Percentiles rank a stretch among this genome's conserved stretches.
Evolutionary conservation across 2,329 filamentous ascomycete species (phyloP).

Genomic region (Penicillium paneum): DNA sequence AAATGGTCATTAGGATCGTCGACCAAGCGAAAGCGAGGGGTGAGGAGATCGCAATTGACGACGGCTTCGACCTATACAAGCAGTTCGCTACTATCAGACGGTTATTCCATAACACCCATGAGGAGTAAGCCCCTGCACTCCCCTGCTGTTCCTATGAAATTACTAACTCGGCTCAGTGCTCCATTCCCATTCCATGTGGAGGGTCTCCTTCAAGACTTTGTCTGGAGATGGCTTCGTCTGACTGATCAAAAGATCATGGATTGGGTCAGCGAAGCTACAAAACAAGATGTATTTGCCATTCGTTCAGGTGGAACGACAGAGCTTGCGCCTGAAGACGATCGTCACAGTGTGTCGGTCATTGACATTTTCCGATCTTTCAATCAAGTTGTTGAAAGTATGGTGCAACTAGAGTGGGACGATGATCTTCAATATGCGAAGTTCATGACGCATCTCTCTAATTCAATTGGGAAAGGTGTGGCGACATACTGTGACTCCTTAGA

Average conservation of each 20-base stretch:
- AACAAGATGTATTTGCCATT: slow-evolving; percentile 81
- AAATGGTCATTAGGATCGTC: slow-evolving; percentile 78
- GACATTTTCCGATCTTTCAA: slow-evolving; percentile 94
- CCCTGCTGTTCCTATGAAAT: background rate
- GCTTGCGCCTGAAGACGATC: slow-evolving; percentile 70
- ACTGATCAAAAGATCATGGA: slow-evolving; percentile 75
- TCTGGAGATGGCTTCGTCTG: slow-evolving; percentile 88
- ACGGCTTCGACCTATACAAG: slow-evolving; percentile 91
- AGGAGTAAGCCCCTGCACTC: slow-evolving; percentile 45
- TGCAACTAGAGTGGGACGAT: slow-evolving; percentile 85
- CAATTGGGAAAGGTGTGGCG: slow-evolving; percentile 76
- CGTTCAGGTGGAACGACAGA: slow-evolving; percentile 62
- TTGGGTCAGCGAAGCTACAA: slow-evolving; percentile 87
- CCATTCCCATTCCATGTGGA: slow-evolving; percentile 88
- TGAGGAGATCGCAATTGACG: slow-evolving; percentile 77
- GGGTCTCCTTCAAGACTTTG: slow-evolving; percentile 79
- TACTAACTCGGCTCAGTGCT: slow-evolving; percentile 36
- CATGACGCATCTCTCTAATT: slow-evolving; percentile 88
- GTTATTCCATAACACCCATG: slow-evolving; percentile 74
- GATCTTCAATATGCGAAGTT: slow-evolving; percentile 92
- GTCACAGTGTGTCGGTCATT: slow-evolving; percentile 88
- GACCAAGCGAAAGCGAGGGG: slow-evolving; percentile 65
- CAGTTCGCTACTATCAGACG: slow-evolving; percentile 80
- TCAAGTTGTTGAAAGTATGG: slow-evolving; percentile 82
- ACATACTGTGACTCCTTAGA: slow-evolving; percentile 91